Percentiles rank a stretch among this genome's conserved stretches.
Conservation (phyloP, 2,329 filamentous ascomycete genomes). For the Cladophialophora bantiana region DNA sequence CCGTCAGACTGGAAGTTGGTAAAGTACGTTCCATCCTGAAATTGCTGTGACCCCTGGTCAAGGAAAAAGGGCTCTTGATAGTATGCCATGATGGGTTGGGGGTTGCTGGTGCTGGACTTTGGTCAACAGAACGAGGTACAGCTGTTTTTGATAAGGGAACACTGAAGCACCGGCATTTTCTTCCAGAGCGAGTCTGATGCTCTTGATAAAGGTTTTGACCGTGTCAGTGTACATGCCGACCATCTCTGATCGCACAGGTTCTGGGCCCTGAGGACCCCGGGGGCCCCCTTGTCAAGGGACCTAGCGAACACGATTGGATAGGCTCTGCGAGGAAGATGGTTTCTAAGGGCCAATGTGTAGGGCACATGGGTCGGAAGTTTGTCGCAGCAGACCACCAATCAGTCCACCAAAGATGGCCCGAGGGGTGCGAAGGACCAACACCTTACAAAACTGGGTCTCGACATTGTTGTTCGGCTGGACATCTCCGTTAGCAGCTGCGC, state of each 20-base stretch:
- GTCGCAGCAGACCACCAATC: constrained; percentile 5
- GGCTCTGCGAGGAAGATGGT: neutral
- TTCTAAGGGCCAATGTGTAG: neutral
- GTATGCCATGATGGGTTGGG: constrained; percentile 8
- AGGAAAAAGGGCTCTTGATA: constrained; percentile 17
- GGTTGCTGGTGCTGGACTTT: neutral
- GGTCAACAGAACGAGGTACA: neutral
- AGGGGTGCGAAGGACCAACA: too few relatives aligned
- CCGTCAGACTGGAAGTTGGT: constrained; percentile 6
- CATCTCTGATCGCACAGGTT: neutral
- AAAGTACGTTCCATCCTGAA: constrained; percentile 8
- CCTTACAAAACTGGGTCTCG: too few relatives aligned
- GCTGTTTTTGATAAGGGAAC: neutral
- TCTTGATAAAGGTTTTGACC: constrained; percentile 1
- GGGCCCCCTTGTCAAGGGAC: neutral
- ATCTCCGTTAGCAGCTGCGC: neutral
- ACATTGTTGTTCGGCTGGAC: neutral
- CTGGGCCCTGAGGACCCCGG: neutral
- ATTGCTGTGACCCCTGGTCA: constrained; percentile 11
- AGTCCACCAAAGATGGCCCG: neutral
- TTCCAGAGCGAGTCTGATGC: neutral
- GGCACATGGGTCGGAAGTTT: constrained; percentile 5
- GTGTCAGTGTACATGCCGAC: neutral
- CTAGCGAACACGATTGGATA: neutral
- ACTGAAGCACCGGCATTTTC: neutral